phyloP scores from a whole-genome alignment of 2,329 filamentous ascomycete species.

The Xylariaceae sp. region DNA sequence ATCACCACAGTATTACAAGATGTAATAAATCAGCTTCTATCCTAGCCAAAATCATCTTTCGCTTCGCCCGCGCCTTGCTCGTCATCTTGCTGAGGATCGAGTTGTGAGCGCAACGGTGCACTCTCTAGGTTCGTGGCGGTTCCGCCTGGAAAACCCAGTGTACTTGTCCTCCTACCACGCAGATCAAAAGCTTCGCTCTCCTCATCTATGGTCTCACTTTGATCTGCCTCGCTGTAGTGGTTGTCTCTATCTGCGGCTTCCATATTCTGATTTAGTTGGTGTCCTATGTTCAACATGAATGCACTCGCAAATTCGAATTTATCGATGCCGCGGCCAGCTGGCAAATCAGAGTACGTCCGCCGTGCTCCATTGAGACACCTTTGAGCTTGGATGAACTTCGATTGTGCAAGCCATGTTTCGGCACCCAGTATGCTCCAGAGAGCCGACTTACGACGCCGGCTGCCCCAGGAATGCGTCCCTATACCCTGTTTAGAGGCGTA shows the following conservation, averaged over 20 bases:
- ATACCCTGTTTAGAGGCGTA: conserved; percentile 70
- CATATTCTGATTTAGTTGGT: conserved; percentile 44
- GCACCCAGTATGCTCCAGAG: conserved; percentile 83
- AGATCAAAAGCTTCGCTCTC: conserved; percentile 54
- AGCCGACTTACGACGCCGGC: conserved; percentile 76
- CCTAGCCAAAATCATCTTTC: not conserved
- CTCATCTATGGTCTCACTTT: conserved; percentile 41
- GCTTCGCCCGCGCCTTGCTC: not conserved
- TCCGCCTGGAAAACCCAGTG: conserved; percentile 41
- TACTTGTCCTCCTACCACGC: conserved; percentile 50
- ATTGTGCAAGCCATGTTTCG: conserved; percentile 76
- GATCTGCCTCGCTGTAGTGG: conserved; percentile 15
- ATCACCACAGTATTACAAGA: too few relatives aligned
- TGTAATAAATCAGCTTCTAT: not conserved
- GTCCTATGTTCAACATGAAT: conserved; percentile 49
- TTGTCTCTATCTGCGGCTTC: conserved; percentile 29
- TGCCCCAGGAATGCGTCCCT: conserved; percentile 64
- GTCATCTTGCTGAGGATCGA: conserved; percentile 12
- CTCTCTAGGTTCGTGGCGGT: conserved; percentile 42
- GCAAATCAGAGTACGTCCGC: conserved; percentile 47
- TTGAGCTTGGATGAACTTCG: conserved; percentile 74
- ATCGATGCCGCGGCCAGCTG: conserved; percentile 46
- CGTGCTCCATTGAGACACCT: conserved; percentile 69
- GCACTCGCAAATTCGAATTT: conserved; percentile 47
- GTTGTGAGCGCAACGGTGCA: conserved; percentile 36